Evolutionary conservation across 164 flowering plant genomes (phyloP).

Genomic region (Tinospora cordifolia): DNA sequence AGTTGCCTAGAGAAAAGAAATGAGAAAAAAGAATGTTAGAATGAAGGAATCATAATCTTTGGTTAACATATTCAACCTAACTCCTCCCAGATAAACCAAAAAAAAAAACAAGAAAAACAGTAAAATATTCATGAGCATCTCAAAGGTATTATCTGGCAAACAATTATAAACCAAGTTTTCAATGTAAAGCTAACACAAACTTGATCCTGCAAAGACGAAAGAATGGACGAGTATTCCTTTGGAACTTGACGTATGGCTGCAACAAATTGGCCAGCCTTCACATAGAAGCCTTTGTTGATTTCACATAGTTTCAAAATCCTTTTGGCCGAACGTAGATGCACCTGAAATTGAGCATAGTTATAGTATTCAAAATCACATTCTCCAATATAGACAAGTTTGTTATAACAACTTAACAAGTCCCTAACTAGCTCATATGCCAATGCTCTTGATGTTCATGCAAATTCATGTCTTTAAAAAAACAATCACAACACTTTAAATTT

Average conservation of each 20-base stretch:
- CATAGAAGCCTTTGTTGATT: conserved; percentile 80
- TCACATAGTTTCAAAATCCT: conserved; percentile 72
- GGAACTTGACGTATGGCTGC: conserved; percentile 71
- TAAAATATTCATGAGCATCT: neutral
- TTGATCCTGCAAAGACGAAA: conserved; percentile 85
- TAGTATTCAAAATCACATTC: neutral
- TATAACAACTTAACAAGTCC: no score
- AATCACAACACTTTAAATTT: no score
- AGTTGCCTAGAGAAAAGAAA: conserved; percentile 52
- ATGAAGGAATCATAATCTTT: neutral
- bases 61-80: neutral
- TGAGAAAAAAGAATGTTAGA: neutral
- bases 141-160: neutral
- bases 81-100: neutral
- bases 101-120: conserved; percentile 5
- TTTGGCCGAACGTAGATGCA: conserved; percentile 77
- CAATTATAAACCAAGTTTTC: neutral
- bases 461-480: no score
- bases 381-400: no score
- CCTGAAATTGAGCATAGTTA: conserved; percentile 28
- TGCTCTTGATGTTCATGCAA: no score
- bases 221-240: conserved; percentile 61
- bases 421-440: no score
- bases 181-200: conserved; percentile 23
- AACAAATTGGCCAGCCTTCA: conserved; percentile 92